These are phyloP conservation scores for Ogataea pignaliae DNA, from an alignment of 805 yeast species.

Conservation along the genomic window DNA sequence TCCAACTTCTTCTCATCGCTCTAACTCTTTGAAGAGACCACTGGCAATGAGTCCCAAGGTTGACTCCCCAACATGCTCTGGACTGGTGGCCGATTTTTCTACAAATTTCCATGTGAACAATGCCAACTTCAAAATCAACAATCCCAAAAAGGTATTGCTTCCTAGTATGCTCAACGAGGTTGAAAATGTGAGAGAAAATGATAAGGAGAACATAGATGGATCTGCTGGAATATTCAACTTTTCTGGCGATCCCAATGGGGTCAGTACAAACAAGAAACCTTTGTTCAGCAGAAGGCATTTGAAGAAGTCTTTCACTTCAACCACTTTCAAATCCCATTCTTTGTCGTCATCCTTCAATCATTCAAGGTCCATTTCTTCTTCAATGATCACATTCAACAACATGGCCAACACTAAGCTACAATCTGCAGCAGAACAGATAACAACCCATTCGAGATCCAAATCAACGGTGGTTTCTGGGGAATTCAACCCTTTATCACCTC, in stretches of 20 bases:
- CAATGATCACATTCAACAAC: constrained; percentile 5
- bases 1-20: constrained; percentile 16
- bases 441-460: constrained; percentile 10
- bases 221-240: not conserved
- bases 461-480: constrained; percentile 6
- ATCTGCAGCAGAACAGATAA: too few relatives aligned
- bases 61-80: constrained; percentile 37
- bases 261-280: constrained; percentile 6
- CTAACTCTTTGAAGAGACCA: constrained; percentile 29
- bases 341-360: constrained; percentile 18
- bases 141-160: constrained; percentile 20
- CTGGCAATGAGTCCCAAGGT: constrained; percentile 29
- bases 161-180: constrained; percentile 17
- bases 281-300: constrained; percentile 11
- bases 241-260: not conserved
- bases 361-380: constrained; percentile 17
- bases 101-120: constrained; percentile 33
- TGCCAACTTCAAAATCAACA: constrained; percentile 11
- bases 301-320: constrained; percentile 8
- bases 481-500: not conserved
- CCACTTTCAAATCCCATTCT: constrained; percentile 18
- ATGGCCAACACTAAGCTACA: constrained; percentile 2
- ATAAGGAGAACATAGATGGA: constrained; percentile 10
- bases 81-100: constrained; percentile 34
- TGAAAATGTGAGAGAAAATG: constrained; percentile 1